Conservation (phyloP, 2,329 filamentous ascomycete species). For the Thielaviopsis cerberus region DNA sequence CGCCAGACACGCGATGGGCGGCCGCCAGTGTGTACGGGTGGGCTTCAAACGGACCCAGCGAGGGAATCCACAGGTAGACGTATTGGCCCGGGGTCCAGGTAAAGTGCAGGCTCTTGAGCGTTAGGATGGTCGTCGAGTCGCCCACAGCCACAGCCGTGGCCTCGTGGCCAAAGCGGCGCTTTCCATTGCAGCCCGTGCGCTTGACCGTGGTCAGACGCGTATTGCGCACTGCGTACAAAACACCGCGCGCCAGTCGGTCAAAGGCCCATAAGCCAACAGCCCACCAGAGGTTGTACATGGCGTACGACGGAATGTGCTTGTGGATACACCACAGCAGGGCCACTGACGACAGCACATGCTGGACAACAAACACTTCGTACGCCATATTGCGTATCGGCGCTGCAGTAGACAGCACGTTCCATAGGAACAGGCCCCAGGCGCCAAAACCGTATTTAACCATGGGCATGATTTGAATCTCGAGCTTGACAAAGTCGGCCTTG, state of each 20-base stretch:
- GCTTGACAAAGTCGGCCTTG: constrained; percentile 36
- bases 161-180: constrained; percentile 32
- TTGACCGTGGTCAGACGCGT: constrained; percentile 19
- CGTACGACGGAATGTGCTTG: constrained; percentile 40
- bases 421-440: constrained; percentile 46
- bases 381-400: constrained; percentile 44
- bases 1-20: constrained; percentile 30
- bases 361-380: constrained; percentile 52
- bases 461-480: constrained; percentile 41
- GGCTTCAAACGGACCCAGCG: constrained; percentile 33
- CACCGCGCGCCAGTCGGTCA: constrained; percentile 37
- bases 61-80: constrained; percentile 41
- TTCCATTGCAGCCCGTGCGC: constrained; percentile 27
- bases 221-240: constrained; percentile 34
- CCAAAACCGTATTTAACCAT: constrained; percentile 49
- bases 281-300: constrained; percentile 47
- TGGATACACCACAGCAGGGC: constrained; percentile 46
- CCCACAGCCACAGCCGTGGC: constrained; percentile 30
- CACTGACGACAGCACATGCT: constrained; percentile 44
- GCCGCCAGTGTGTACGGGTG: constrained; percentile 46
- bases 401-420: constrained; percentile 45
- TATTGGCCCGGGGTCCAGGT: constrained; percentile 41
- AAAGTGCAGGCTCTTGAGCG: constrained; percentile 41
- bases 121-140: constrained; percentile 35
- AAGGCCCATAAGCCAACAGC: constrained; percentile 42